These are phyloP conservation scores for Hypericum perforatum DNA, from an alignment of 345 rosid species.

Conservation along the genomic window DNA sequence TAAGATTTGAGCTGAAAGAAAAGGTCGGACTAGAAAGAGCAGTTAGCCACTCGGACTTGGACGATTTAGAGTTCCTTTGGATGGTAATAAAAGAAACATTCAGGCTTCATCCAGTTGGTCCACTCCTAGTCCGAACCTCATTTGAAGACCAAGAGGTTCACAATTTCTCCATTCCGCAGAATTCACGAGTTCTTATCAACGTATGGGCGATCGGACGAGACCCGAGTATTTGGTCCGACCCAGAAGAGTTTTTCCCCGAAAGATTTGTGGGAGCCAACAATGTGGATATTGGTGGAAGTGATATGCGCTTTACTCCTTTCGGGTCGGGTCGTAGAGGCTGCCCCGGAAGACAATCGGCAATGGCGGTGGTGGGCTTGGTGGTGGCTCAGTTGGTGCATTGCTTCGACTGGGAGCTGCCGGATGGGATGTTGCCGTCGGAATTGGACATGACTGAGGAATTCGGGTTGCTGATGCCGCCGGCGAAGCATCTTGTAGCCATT, in stretches of 20 bases:
- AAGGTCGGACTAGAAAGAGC: slow-evolving; percentile 68
- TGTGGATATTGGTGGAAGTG: slow-evolving; percentile 65
- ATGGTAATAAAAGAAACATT: slow-evolving; percentile 68
- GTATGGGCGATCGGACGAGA: too few species aligned
- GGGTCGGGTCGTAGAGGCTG: slow-evolving; percentile 93
- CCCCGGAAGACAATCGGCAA: slow-evolving; percentile 88
- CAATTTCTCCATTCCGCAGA: slow-evolving; percentile 57
- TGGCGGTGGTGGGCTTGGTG: slow-evolving; percentile 55
- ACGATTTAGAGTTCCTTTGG: slow-evolving; percentile 45
- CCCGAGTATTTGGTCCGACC: too few species aligned
- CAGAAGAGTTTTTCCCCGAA: too few species aligned
- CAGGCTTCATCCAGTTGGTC: slow-evolving; percentile 88
- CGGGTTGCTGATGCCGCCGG: slow-evolving; percentile 79
- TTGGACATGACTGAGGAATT: slow-evolving; percentile 77
- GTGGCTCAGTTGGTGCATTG: slow-evolving; percentile 69
- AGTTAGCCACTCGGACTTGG: slow-evolving; percentile 65
- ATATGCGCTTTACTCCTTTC: slow-evolving; percentile 78
- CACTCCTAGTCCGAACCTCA: slow-evolving; percentile 83
- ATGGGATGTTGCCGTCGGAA: slow-evolving; percentile 76
- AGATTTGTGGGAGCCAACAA: slow-evolving; percentile 52
- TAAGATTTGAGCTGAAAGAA: slow-evolving; percentile 57
- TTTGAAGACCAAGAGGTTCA: slow-evolving; percentile 46
- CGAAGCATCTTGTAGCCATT: slow-evolving; percentile 56
- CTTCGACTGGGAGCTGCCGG: slow-evolving; percentile 76
- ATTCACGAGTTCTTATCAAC: slow-evolving; percentile 64